A percentile compares a stretch with the other conserved stretches of the same genome.
These are phyloP conservation scores for Gymnopus androsaceus DNA, from an alignment of 1,284 basidiomycete species.

Conservation along the genomic window DNA sequence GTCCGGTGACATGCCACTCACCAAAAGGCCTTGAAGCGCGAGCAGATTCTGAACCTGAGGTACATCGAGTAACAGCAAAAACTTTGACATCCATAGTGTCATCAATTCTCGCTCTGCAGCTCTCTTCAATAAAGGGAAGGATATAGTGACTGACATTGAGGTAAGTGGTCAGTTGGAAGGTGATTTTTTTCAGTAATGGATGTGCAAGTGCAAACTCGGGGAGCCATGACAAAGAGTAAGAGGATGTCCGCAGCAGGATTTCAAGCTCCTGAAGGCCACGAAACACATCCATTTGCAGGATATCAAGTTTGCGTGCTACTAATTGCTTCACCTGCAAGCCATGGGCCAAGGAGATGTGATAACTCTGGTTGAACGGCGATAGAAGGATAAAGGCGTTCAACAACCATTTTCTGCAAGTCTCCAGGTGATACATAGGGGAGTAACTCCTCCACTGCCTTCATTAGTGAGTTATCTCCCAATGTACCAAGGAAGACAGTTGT, in stretches of 20 bases:
- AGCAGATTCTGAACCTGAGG: neutral
- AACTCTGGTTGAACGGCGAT: too few relatives aligned
- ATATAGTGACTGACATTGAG: neutral
- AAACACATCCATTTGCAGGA: neutral
- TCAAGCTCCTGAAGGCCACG: neutral
- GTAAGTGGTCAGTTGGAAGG: neutral
- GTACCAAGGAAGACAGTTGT: neutral
- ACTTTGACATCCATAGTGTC: neutral
- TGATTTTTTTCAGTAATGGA: neutral
- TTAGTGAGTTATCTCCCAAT: neutral
- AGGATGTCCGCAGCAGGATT: neutral
- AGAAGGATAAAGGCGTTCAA: too few relatives aligned
- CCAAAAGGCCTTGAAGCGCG: neutral
- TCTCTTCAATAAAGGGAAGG: neutral
- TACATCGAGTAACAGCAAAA: neutral
- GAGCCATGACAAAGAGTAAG: neutral
- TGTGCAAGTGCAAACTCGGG: neutral
- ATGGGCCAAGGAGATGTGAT: too few relatives aligned
- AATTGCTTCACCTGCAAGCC: neutral
- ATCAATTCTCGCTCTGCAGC: neutral
- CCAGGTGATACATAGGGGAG: too few relatives aligned
- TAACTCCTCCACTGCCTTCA: too few relatives aligned
- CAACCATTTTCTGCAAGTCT: too few relatives aligned
- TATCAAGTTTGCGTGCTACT: too few relatives aligned
- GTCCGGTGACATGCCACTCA: neutral